Conservation (phyloP, 2,329 filamentous ascomycete species). For the Fusarium annulatum region DNA sequence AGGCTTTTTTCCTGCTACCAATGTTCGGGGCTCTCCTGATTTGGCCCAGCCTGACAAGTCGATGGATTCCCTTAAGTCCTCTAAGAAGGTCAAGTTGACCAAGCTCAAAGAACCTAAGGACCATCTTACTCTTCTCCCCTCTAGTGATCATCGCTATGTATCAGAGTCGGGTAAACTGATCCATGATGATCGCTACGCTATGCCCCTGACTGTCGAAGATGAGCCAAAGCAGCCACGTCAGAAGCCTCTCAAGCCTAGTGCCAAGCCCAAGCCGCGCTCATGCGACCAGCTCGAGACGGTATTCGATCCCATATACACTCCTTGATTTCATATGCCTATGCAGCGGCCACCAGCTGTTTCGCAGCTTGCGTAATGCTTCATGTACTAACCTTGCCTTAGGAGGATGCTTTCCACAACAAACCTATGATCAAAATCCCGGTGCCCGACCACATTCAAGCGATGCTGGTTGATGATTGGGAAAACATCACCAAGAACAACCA, state of each 20-base stretch:
- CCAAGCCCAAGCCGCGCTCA: constrained; percentile 25
- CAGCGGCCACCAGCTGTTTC: neutral
- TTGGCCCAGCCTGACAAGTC: neutral
- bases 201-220: constrained; percentile 6
- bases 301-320: constrained; percentile 8
- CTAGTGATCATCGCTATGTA: constrained; percentile 25
- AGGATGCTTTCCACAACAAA: constrained; percentile 85
- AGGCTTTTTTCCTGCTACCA: constrained; percentile 16
- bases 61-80: neutral
- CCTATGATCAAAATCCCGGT: constrained; percentile 88
- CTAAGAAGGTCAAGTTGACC: constrained; percentile 16
- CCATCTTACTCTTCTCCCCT: constrained; percentile 15
- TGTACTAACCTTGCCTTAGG: constrained; percentile 63
- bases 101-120: constrained; percentile 20
- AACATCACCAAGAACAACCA: constrained; percentile 96
- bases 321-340: neutral
- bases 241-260: constrained; percentile 3
- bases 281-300: constrained; percentile 24
- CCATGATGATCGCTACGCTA: constrained; percentile 20
- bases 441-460: constrained; percentile 88
- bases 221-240: constrained; percentile 21
- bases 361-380: neutral
- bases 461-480: constrained; percentile 98
- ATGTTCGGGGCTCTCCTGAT: constrained; percentile 9
- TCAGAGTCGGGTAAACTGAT: constrained; percentile 10